Evolutionary conservation across 2,329 filamentous ascomycete genomes (phyloP).

Genomic region (Uncinocarpus reesii): DNA sequence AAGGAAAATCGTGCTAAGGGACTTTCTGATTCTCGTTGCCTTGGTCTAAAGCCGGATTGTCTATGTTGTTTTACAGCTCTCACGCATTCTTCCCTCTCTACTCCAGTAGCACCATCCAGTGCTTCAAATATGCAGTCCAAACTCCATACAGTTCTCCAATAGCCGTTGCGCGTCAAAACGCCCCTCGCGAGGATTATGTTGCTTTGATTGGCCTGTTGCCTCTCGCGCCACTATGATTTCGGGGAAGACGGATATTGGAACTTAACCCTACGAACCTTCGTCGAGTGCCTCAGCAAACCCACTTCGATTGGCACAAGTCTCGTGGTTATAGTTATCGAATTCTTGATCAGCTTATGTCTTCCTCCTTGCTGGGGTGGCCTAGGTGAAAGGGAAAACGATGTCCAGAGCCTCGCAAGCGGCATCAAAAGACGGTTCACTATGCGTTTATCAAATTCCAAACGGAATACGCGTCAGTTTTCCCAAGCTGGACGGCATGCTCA

Average conservation of each 20-base stretch:
- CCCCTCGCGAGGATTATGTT: constrained; percentile 43
- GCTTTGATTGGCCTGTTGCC: constrained; percentile 45
- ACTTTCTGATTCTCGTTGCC: not conserved
- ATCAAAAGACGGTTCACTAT: constrained; percentile 39
- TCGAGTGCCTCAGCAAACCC: constrained; percentile 30
- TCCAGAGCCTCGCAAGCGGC: constrained; percentile 36
- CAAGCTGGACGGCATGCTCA: constrained; percentile 48
- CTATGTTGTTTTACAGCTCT: not conserved
- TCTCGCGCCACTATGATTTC: constrained; percentile 26
- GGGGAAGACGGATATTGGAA: constrained; percentile 64
- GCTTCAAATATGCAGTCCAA: constrained; percentile 37
- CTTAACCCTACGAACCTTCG: constrained; percentile 86
- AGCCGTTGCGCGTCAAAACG: constrained; percentile 48
- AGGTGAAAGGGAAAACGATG: constrained; percentile 30
- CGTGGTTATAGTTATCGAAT: constrained; percentile 61
- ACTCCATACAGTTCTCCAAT: constrained; percentile 71
- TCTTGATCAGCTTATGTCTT: constrained; percentile 52
- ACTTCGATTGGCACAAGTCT: constrained; percentile 47
- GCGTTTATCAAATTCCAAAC: constrained; percentile 33
- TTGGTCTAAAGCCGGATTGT: constrained; percentile 7
- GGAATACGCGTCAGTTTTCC: constrained; percentile 46
- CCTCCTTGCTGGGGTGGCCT: constrained; percentile 24
- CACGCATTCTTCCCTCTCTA: not conserved
- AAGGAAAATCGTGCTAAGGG: not conserved
- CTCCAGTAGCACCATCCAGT: not conserved